phyloP scores from a whole-genome alignment of 768 basidiomycete genomes.

The Mycena chlorophos region DNA sequence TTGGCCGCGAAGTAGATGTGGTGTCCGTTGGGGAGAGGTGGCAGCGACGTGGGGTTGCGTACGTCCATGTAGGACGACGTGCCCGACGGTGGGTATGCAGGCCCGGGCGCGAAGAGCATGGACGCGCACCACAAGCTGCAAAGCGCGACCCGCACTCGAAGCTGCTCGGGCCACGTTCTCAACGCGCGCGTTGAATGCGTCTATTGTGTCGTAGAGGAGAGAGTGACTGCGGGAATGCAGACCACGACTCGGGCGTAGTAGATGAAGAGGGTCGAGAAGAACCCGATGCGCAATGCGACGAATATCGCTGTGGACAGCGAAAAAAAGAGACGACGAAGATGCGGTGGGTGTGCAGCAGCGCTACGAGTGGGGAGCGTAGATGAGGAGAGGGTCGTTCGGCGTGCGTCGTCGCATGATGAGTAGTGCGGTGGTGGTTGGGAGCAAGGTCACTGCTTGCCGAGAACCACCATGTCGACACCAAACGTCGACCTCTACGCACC shows the following conservation, averaged over 20 bases:
- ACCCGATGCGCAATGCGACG: conserved; percentile 19
- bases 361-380: conserved; percentile 10
- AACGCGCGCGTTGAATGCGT: conserved; percentile 13
- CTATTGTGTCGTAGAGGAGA: conserved; percentile 8
- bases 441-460: not conserved
- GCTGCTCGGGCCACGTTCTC: conserved; percentile 16
- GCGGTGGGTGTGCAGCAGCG: conserved; percentile 16
- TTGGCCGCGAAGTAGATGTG: conserved; percentile 22
- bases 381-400: conserved; percentile 2
- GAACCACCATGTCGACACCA: not conserved
- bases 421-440: not conserved
- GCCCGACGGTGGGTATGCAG: conserved; percentile 16
- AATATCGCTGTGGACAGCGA: conserved; percentile 19
- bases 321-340: conserved; percentile 15
- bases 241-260: conserved; percentile 22
- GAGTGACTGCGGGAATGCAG: conserved; percentile 19
- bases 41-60: not conserved
- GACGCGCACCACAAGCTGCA: conserved; percentile 14
- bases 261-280: conserved; percentile 23
- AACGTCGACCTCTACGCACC: conserved; percentile 17
- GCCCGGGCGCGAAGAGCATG: conserved; percentile 17
- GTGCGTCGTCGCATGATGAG: no score
- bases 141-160: conserved; percentile 14
- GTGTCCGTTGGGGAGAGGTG: conserved; percentile 10
- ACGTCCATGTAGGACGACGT: conserved; percentile 18